Base-by-base conservation (phyloP, 306 rosid species). In the Clitoria ternatea region DNA sequence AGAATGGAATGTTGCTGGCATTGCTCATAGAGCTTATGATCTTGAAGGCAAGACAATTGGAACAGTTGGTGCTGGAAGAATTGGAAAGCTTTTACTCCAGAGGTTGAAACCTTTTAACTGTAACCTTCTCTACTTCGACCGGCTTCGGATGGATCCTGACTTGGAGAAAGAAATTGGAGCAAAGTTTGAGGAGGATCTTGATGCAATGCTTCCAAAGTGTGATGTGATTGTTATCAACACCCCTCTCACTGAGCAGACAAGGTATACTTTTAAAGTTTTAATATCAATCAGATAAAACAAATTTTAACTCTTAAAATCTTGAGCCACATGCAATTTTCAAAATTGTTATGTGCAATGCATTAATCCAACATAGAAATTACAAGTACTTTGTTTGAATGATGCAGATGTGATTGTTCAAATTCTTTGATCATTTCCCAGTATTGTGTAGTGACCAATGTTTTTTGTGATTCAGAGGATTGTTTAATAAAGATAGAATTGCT, bases 1-100 rank as follows among this genome's bases (percentile, higher is more conserved):
- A 18, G 97, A 94, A 20, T 94, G 98, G 98, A 88, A 91, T 59
- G 98, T 94, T 63, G 98, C 98, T 69, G 98, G 87, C 40, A 87
- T 94, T 78, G 85, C 98, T 10, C 10, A 94, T 62, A 83, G 97
- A 72, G 88, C 97, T 67, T 90, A 94, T 65, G 98, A 94, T 82
- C 92, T 94, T n/a, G 97, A 94, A 73, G 97, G 96, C 18, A 94
- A 94, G 85, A 90, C 98, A 0, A 48, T 94, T 6, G 98, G 97
- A 53, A 94, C 98, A 0, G 85, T 94, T 24, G 98, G 97, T 1
- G 94, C 96, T 5, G 98, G 98, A 11, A 68, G 97, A 17, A 94
- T 94, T 13, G 97, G 98, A 49, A 87, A 11, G 78, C 98, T 94
- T 59, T 75, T 94, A 54, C 90, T 94, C 27, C 98, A 94, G 52